These are phyloP conservation scores for Cadophora sp. DNA, from an alignment of 2,329 filamentous ascomycete genomes.

Conservation along the genomic window DNA sequence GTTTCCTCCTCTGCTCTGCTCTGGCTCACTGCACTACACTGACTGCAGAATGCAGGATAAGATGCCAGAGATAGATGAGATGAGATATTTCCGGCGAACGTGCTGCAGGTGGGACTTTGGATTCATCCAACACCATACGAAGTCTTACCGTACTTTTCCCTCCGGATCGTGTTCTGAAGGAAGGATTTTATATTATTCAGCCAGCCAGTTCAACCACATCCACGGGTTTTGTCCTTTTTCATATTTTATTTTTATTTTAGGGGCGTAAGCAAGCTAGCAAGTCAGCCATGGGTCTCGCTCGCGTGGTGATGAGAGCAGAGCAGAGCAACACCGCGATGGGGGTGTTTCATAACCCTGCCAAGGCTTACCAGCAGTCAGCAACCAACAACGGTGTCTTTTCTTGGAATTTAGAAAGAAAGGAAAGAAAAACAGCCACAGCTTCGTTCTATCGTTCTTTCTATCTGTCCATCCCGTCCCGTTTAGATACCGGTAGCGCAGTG, in stretches of 20 bases:
- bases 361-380: background rate
- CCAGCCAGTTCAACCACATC: slow-evolving; percentile 1
- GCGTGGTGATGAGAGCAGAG: too few species aligned
- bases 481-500: too few species aligned
- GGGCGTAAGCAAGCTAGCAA: too few species aligned
- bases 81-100: background rate
- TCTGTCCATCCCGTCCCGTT: too few species aligned
- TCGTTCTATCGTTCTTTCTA: too few species aligned
- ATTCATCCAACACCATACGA: background rate
- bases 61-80: background rate
- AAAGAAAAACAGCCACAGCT: too few species aligned
- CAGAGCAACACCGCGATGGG: background rate
- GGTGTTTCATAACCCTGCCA: slow-evolving; percentile 13
- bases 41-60: background rate
- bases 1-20: background rate
- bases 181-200: slow-evolving; percentile 2
- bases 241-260: background rate
- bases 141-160: too few species aligned
- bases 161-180: background rate
- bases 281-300: too few species aligned
- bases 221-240: background rate
- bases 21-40: too few species aligned
- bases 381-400: too few species aligned
- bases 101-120: background rate
- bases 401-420: too few species aligned